Conservation (phyloP, 2,329 filamentous ascomycete species). For the Leptoxyphium fumago region DNA sequence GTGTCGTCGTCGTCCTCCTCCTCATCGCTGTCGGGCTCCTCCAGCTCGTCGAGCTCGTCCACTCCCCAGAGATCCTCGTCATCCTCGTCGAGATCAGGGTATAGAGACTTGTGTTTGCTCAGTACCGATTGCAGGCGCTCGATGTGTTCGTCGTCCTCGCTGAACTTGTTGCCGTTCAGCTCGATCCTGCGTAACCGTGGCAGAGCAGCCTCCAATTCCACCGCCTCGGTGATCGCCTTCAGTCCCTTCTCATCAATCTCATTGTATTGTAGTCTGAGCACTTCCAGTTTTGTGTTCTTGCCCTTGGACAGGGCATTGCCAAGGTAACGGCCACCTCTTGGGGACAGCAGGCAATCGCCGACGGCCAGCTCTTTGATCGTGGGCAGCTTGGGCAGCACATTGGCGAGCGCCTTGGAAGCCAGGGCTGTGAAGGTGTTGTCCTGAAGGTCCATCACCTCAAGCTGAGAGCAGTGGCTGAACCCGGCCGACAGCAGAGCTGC, state of each 20-base stretch:
- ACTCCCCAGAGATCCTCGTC: conserved; percentile 73
- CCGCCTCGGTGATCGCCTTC: conserved; percentile 54
- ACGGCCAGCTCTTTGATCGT: conserved; percentile 70
- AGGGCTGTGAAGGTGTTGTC: conserved; percentile 89
- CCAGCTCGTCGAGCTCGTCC: conserved; percentile 74
- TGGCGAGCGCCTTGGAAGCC: conserved; percentile 65
- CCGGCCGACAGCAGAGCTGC: conserved; percentile 65
- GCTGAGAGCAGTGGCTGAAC: conserved; percentile 50
- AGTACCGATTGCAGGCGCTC: conserved; percentile 49
- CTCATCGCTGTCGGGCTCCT: conserved; percentile 53
- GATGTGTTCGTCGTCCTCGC: conserved; percentile 66
- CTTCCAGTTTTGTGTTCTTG: conserved; percentile 64
- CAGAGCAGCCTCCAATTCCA: conserved; percentile 42
- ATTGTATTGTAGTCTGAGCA: conserved; percentile 79
- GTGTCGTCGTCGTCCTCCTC: conserved; percentile 44
- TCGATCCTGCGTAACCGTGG: conserved; percentile 74
- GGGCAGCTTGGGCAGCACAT: conserved; percentile 59
- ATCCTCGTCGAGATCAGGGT: conserved; percentile 43
- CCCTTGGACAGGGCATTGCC: conserved; percentile 59
- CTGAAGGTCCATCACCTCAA: conserved; percentile 77
- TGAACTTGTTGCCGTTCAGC: conserved; percentile 90
- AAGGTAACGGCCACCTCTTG: conserved; percentile 60
- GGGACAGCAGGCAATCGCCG: conserved; percentile 72
- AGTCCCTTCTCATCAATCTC: conserved; percentile 72
- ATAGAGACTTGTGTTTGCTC: conserved; percentile 54